These are phyloP conservation scores for Dalbergia cultrata DNA, from an alignment of 306 rosid species.

Conservation along the genomic window DNA sequence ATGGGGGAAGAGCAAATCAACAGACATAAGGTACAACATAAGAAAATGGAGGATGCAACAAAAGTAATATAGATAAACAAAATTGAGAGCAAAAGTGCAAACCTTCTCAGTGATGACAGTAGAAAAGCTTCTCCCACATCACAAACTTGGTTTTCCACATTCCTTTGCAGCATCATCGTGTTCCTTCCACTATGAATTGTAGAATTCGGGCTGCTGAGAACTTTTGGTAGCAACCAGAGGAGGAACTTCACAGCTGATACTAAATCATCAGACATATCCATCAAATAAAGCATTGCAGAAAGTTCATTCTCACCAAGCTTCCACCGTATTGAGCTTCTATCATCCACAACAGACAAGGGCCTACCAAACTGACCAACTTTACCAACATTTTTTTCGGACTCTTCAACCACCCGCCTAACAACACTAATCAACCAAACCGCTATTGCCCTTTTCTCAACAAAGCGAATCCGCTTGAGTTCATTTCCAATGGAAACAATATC, in stretches of 20 bases:
- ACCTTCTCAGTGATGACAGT: slow-evolving; percentile 89
- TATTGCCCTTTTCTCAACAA: slow-evolving; percentile 82
- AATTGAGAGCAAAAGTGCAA: slow-evolving; percentile 36
- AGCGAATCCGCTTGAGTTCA: slow-evolving; percentile 69
- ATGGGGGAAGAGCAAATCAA: background rate
- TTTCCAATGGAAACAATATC: slow-evolving; percentile 84
- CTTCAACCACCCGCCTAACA: slow-evolving; percentile 75
- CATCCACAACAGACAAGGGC: slow-evolving; percentile 66
- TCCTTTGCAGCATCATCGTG: slow-evolving; percentile 65
- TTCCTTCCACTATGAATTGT: slow-evolving; percentile 80
- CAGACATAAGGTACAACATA: background rate
- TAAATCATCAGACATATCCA: slow-evolving; percentile 81
- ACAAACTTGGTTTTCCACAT: slow-evolving; percentile 81
- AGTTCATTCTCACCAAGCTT: slow-evolving; percentile 94
- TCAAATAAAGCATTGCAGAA: slow-evolving; percentile 75
- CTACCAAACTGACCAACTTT: slow-evolving; percentile 86
- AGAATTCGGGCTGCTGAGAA: slow-evolving; percentile 65
- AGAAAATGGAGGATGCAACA: background rate
- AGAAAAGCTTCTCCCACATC: slow-evolving; percentile 93
- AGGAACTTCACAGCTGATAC: slow-evolving; percentile 85
- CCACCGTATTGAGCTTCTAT: slow-evolving; percentile 74
- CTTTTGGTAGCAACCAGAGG: slow-evolving; percentile 94
- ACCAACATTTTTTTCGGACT: slow-evolving; percentile 64
- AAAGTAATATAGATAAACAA: background rate
- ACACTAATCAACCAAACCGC: slow-evolving; percentile 75